These are phyloP conservation scores for Zymoseptoria pseudotritici DNA, from an alignment of 2,329 filamentous ascomycete genomes.

Conservation along the genomic window DNA sequence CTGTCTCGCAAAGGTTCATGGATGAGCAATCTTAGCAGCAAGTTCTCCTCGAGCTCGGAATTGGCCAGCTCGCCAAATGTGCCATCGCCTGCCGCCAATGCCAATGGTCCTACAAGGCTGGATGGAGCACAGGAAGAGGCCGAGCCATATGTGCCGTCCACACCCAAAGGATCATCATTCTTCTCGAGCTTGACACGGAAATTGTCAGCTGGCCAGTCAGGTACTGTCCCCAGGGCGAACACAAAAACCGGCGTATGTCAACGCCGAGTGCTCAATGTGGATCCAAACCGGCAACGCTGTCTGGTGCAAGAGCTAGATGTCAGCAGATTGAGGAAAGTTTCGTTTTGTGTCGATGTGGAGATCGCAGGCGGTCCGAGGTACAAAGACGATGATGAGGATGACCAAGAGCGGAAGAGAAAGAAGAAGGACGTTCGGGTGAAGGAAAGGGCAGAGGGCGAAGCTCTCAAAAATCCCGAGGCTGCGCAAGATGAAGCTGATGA, in stretches of 20 bases:
- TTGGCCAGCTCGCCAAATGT: conserved; percentile 7
- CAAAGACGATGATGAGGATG: conserved; percentile 49
- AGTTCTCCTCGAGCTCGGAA: conserved; percentile 56
- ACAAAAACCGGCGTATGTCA: conserved; percentile 66
- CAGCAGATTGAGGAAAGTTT: conserved; percentile 75
- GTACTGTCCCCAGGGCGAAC: conserved; percentile 42
- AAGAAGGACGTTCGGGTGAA: conserved; percentile 54
- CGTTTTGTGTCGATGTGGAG: conserved; percentile 95
- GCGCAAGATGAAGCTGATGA: conserved; percentile 42
- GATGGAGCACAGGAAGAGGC: conserved; percentile 26
- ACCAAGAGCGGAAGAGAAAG: conserved; percentile 43
- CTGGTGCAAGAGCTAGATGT: conserved; percentile 70
- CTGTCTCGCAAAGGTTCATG: conserved; percentile 60
- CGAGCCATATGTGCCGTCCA: conserved; percentile 64
- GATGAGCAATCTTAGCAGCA: conserved; percentile 89
- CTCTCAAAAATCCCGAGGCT: conserved; percentile 59
- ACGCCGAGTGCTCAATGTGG: conserved; percentile 75
- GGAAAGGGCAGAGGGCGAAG: conserved; percentile 67
- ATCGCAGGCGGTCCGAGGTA: conserved; percentile 84
- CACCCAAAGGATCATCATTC: conserved; percentile 66
- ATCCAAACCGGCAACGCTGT: conserved; percentile 71
- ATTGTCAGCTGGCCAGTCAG: conserved; percentile 56
- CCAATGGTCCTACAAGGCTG: conserved; percentile 34
- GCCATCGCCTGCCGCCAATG: conserved; percentile 42
- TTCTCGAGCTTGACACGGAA: conserved; percentile 74